These are phyloP conservation scores for Schwanniomyces pseudopolymorphus DNA, from an alignment of 805 yeast genomes.

Conservation along the genomic window DNA sequence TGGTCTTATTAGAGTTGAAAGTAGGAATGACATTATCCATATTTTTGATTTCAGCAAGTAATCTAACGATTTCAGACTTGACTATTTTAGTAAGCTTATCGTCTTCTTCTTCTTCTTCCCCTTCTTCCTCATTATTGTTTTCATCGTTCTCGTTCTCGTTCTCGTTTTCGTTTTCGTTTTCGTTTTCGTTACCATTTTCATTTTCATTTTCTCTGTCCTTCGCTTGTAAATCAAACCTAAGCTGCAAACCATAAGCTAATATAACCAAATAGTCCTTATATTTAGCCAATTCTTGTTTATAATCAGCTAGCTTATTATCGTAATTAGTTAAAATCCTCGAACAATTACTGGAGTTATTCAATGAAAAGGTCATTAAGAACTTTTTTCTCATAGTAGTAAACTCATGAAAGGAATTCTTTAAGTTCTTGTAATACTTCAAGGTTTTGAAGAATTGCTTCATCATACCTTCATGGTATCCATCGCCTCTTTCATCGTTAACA, in stretches of 20 bases:
- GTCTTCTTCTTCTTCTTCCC: too few species aligned
- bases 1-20: conserved; percentile 19
- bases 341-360: conserved; percentile 30
- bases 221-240: conserved; percentile 42
- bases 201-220: conserved; percentile 4
- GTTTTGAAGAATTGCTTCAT: conserved; percentile 45
- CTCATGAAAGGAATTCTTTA: conserved; percentile 32
- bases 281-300: conserved; percentile 44
- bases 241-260: conserved; percentile 47
- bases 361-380: conserved; percentile 30
- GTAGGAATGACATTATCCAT: conserved; percentile 34
- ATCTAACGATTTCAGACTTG: conserved; percentile 30
- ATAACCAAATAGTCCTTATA: conserved; percentile 46
- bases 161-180: too few species aligned
- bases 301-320: conserved; percentile 40
- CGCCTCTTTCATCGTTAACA: conserved; percentile 15
- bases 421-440: conserved; percentile 39
- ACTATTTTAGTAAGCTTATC: conserved; percentile 33
- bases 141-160: too few species aligned
- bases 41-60: conserved; percentile 30
- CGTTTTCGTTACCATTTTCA: too few species aligned
- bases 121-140: too few species aligned
- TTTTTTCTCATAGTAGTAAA: conserved; percentile 28
- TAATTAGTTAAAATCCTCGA: conserved; percentile 37
- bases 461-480: conserved; percentile 34